Base-by-base conservation (phyloP, 2,329 filamentous ascomycete genomes). In the Calonectria ilicicola region DNA sequence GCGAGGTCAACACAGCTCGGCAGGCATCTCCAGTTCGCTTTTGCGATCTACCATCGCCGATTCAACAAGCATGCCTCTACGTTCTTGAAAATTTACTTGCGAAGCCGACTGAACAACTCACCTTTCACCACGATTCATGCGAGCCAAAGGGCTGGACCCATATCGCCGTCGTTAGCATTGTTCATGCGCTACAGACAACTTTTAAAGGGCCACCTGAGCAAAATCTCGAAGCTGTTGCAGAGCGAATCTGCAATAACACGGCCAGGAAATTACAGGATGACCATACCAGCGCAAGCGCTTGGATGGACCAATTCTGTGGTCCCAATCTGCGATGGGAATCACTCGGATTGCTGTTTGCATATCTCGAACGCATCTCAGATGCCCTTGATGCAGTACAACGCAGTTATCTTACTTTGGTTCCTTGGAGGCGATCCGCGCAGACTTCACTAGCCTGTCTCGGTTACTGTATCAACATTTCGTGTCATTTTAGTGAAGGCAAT, bases 281-380 rank as follows among this genome's bases (percentile, higher is more conserved):
- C 2, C 81, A 84, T 29, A 73, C 78, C 0, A 77, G 80, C 23
- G 74, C 83, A 1, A 70, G 78, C 2, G 71, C 72, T 23, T 86
- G 84, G 84, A 64, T 83, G 1, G 73, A 72, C 1, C 82, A 83
- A 38, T 84, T 86, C 63, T 81, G 76, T 3, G 84, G 84, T 0
- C 66, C 70, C 0, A 82, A 81, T 5, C 73, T 83, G 47, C 81
- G 84, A 3, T 86, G 84, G 84, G 84, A 86, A 66, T 78, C 81
- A 0, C 58, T 86, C 9, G 84, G 84, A 0, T 68, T 84, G 6
- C 69, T 84, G 2, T 85, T 82, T 27, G 74, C 70, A 8, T 76
- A 75, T 4, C 8, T 74, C 12, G 64, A 19, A 21, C 29, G 56
- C 8, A 47, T 67, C 19, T 66, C 70, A 10, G 60, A 70, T 29